phyloP scores from a whole-genome alignment of 2,329 filamentous ascomycete species.

The Aspergillus ustus region DNA sequence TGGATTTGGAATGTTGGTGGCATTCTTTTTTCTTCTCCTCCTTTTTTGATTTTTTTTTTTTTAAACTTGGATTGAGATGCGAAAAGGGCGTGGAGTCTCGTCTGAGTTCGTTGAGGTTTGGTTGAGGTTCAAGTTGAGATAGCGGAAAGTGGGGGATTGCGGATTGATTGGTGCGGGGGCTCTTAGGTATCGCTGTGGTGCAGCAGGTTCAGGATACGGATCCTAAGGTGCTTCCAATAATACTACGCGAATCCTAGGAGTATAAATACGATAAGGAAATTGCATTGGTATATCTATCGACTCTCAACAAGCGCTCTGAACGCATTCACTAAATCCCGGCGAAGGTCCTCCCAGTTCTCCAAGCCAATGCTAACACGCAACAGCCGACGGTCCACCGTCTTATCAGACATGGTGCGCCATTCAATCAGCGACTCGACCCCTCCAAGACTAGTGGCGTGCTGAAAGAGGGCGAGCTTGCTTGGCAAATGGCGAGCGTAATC shows the following conservation, averaged over 20 bases:
- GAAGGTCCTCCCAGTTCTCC: slow-evolving; percentile 84
- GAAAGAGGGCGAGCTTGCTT: slow-evolving; percentile 79
- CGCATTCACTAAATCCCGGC: slow-evolving; percentile 71
- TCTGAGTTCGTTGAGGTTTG: neutral
- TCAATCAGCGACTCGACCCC: slow-evolving; percentile 96
- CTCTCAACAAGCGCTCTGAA: slow-evolving; percentile 59
- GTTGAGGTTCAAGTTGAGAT: neutral
- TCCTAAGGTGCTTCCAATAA: too few relatives aligned
- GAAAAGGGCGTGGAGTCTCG: neutral
- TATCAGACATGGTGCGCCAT: slow-evolving; percentile 91
- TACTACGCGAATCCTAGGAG: neutral
- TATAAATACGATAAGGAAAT: neutral
- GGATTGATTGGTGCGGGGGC: neutral
- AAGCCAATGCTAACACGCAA: slow-evolving; percentile 84
- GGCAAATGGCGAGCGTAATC: slow-evolving; percentile 71
- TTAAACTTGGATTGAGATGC: neutral
- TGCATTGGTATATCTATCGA: slow-evolving; percentile 9
- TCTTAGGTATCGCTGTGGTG: neutral
- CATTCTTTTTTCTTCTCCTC: slow-evolving; percentile 13
- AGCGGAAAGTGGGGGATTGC: neutral
- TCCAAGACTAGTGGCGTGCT: slow-evolving; percentile 91
- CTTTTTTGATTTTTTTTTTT: slow-evolving; percentile 4
- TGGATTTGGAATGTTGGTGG: slow-evolving; percentile 45
- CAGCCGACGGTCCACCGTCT: slow-evolving; percentile 70
- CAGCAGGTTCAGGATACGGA: neutral